Percentiles rank a stretch among this genome's conserved stretches.
These are phyloP conservation scores for Berkeleyomyces rouxiae DNA, from an alignment of 2,329 filamentous ascomycete genomes.

Conservation along the genomic window DNA sequence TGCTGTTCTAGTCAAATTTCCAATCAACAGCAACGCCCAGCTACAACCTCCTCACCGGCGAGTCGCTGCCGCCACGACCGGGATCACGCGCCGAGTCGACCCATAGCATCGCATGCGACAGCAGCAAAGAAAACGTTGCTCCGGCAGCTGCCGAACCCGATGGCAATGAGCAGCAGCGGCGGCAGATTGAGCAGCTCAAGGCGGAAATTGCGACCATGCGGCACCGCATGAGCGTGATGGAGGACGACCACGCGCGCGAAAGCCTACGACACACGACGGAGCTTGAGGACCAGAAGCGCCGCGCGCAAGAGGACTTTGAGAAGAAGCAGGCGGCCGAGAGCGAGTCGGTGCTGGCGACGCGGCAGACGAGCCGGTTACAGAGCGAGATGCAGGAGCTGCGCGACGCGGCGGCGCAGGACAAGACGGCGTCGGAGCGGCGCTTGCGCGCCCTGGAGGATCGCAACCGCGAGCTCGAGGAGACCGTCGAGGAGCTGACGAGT, in stretches of 20 bases:
- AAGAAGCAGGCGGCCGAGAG: conserved; percentile 42
- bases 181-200: conserved; percentile 59
- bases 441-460: conserved; percentile 58
- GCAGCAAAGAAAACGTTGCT: conserved; percentile 42
- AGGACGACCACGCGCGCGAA: conserved; percentile 72
- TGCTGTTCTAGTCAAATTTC: conserved; percentile 2
- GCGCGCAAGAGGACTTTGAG: conserved; percentile 75
- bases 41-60: conserved; percentile 43
- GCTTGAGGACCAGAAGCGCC: conserved; percentile 59
- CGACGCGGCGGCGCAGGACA: conserved; percentile 35
- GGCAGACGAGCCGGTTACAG: conserved; percentile 33
- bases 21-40: conserved; percentile 22
- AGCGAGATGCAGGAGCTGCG: conserved; percentile 36
- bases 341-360: conserved; percentile 32
- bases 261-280: conserved; percentile 69
- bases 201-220: conserved; percentile 75
- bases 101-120: conserved; percentile 36
- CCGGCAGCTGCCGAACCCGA: conserved; percentile 35
- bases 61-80: conserved; percentile 20
- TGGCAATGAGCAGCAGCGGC: conserved; percentile 40
- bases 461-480: conserved; percentile 58
- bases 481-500: conserved; percentile 53
- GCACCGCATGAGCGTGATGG: conserved; percentile 74
- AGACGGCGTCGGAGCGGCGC: conserved; percentile 49
- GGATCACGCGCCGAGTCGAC: conserved; percentile 28